phyloP scores from a whole-genome alignment of 768 basidiomycete genomes.

The Boletus subparvulus region DNA sequence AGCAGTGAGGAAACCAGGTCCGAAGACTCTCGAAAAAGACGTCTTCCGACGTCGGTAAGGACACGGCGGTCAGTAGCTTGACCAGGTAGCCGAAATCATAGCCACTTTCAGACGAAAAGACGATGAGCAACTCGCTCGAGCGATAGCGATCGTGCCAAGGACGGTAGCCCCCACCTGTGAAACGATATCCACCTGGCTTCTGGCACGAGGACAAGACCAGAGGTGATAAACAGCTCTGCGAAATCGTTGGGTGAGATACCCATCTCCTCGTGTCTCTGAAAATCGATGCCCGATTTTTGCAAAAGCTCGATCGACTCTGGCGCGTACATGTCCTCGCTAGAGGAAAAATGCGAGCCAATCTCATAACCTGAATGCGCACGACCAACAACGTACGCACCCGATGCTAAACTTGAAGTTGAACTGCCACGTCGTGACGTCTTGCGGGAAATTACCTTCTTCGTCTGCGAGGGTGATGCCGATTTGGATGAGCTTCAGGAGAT shows the following conservation, averaged over 20 bases:
- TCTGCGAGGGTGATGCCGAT: slow-evolving; percentile 93
- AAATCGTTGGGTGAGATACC: slow-evolving; percentile 94
- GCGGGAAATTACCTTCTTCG: slow-evolving; percentile 88
- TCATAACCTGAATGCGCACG: not conserved
- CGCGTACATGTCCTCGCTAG: slow-evolving; percentile 95
- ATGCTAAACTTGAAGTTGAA: slow-evolving; percentile 97
- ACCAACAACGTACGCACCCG: slow-evolving; percentile 53
- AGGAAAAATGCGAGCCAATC: not conserved
- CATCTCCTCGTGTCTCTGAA: slow-evolving; percentile 87
- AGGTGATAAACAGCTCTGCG: slow-evolving; percentile 95
- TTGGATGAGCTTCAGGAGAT: slow-evolving; percentile 96
- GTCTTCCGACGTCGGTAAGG: slow-evolving; percentile 86
- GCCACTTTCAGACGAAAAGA: slow-evolving; percentile 54
- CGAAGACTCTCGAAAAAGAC: slow-evolving; percentile 84
- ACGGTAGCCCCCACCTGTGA: slow-evolving; percentile 68
- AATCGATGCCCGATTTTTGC: slow-evolving; percentile 94
- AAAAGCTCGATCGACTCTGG: slow-evolving; percentile 96
- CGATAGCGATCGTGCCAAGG: not conserved
- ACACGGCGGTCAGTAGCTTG: slow-evolving; percentile 83
- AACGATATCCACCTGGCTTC: slow-evolving; percentile 98
- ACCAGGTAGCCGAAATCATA: slow-evolving; percentile 99
- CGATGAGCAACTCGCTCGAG: not conserved
- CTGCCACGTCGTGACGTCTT: slow-evolving; percentile 95
- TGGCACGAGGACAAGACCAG: slow-evolving; percentile 83
- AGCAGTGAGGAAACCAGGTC: slow-evolving; percentile 94